Conservation (phyloP, 1,284 basidiomycete species). For the Sutorius eximius region DNA sequence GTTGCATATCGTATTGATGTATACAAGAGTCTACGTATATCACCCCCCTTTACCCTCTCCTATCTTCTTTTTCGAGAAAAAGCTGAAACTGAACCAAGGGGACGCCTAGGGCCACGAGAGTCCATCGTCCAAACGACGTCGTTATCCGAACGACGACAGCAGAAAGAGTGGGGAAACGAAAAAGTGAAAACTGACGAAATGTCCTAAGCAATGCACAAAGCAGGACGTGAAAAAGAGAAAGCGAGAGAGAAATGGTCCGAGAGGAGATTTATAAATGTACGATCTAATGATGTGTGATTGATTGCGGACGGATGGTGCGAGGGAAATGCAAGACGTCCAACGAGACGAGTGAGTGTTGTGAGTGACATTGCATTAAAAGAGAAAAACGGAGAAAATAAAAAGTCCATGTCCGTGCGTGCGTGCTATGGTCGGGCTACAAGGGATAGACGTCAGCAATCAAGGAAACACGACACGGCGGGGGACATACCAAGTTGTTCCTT, state of each 20-base stretch:
- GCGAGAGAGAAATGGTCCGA: neutral
- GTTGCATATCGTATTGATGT: too few relatives aligned
- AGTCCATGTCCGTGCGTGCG: neutral
- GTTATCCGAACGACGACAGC: too few relatives aligned
- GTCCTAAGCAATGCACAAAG: too few relatives aligned
- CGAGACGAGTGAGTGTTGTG: neutral
- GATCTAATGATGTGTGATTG: neutral
- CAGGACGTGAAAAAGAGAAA: neutral
- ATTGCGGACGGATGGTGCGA: neutral
- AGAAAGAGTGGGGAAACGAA: too few relatives aligned
- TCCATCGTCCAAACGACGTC: too few relatives aligned
- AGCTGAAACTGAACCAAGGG: too few relatives aligned
- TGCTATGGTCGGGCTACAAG: slow-evolving; percentile 12
- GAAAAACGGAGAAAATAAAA: neutral
- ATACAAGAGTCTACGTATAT: too few relatives aligned
- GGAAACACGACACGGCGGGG: neutral
- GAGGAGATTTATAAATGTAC: neutral
- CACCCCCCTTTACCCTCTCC: too few relatives aligned
- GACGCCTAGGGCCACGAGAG: too few relatives aligned
- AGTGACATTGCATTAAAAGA: neutral
- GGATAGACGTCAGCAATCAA: neutral
- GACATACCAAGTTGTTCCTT: slow-evolving; percentile 76
- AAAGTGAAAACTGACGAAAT: too few relatives aligned
- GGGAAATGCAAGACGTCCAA: neutral
- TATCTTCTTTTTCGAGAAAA: too few relatives aligned